These are phyloP conservation scores for Vigna radiata DNA, from an alignment of 306 rosid genomes.

Conservation along the genomic window DNA sequence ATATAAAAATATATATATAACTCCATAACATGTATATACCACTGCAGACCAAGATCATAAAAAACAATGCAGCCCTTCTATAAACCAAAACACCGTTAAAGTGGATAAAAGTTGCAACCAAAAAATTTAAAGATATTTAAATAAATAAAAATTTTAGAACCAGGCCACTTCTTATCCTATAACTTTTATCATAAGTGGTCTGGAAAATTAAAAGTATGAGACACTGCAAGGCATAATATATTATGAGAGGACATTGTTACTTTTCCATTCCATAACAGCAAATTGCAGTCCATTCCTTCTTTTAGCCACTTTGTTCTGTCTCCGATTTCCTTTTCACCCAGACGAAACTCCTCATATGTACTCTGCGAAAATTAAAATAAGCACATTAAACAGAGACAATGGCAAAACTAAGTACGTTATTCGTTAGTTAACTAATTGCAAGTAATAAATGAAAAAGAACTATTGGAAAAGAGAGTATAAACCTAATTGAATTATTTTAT, in stretches of 20 bases:
- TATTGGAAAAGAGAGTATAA: conserved; percentile 34
- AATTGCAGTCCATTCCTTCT: conserved; percentile 97
- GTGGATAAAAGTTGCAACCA: conserved; percentile 26
- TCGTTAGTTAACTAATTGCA: conserved; percentile 14
- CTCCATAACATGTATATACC: not conserved
- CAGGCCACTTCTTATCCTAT: conserved; percentile 9
- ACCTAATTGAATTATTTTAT: not conserved
- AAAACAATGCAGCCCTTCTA: not conserved
- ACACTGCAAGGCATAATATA: conserved; percentile 16
- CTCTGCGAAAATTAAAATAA: conserved; percentile 53
- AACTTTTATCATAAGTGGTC: conserved; percentile 4
- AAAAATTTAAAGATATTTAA: conserved; percentile 23
- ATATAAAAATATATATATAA: not conserved
- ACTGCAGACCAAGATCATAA: conserved; percentile 26
- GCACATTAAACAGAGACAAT: conserved; percentile 30
- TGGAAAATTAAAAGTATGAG: conserved; percentile 21
- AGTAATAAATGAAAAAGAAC: conserved; percentile 35
- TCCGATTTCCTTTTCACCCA: conserved; percentile 70
- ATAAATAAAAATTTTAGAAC: not conserved
- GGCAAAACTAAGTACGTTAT: conserved; percentile 32
- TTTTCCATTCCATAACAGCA: conserved; percentile 91
- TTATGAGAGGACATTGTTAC: conserved; percentile 51
- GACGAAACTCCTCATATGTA: conserved; percentile 83
- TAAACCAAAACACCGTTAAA: conserved; percentile 11
- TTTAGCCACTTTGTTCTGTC: conserved; percentile 85